Evolutionary conservation across 2,329 filamentous ascomycete species (phyloP).

Genomic region (Pseudogymnoascus sp.): DNA sequence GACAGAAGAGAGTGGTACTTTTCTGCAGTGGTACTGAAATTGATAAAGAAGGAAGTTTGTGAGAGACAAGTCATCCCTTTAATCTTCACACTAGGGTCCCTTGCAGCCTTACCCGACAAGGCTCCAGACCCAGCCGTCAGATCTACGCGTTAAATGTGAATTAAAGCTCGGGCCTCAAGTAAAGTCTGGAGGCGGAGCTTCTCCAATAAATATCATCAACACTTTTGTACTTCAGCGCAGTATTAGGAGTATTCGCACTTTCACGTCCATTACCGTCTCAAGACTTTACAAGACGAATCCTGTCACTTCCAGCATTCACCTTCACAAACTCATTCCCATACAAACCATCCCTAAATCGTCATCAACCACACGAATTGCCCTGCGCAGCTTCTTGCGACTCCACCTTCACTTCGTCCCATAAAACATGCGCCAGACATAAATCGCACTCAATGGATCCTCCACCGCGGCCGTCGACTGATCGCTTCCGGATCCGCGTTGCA

Average conservation of each 20-base stretch:
- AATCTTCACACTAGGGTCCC: neutral
- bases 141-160: neutral
- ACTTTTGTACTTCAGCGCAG: neutral
- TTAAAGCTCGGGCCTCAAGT: neutral
- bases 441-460: conserved; percentile 10
- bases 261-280: neutral
- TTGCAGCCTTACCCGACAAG: conserved; percentile 2
- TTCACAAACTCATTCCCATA: neutral
- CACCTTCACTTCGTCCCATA: neutral
- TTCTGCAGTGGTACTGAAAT: neutral
- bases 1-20: neutral
- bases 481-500: conserved; percentile 8
- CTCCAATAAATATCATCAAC: neutral
- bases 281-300: neutral
- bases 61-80: neutral
- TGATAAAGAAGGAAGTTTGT: neutral
- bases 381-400: neutral
- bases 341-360: neutral
- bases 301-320: neutral
- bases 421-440: conserved; percentile 5
- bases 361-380: neutral
- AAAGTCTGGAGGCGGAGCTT: conserved; percentile 7
- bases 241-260: neutral
- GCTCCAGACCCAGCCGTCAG: neutral
- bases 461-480: neutral